Conservation (phyloP, 2,329 filamentous ascomycete genomes). For the Ophiostoma pallidulum region DNA sequence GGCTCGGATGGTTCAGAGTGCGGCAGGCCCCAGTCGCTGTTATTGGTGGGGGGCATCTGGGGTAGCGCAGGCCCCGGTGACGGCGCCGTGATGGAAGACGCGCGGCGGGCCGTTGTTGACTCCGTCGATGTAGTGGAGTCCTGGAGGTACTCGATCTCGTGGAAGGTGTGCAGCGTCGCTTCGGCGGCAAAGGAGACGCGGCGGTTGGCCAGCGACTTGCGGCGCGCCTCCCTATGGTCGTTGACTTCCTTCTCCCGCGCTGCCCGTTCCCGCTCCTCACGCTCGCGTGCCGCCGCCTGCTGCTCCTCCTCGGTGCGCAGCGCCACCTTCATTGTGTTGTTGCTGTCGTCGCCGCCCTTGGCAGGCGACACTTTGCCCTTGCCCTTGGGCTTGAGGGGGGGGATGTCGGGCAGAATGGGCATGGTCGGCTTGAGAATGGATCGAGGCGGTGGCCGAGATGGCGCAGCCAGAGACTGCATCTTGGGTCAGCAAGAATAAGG, state of each 20-base stretch:
- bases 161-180: slow-evolving; percentile 93
- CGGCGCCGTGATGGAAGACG: slow-evolving; percentile 47
- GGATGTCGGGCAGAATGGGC: slow-evolving; percentile 55
- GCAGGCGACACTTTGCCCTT: slow-evolving; percentile 7
- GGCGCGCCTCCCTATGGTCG: slow-evolving; percentile 73
- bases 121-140: slow-evolving; percentile 78
- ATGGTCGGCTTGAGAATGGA: slow-evolving; percentile 79
- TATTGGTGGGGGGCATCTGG: slow-evolving; percentile 25
- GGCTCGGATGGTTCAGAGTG: slow-evolving; percentile 49
- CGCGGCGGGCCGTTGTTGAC: slow-evolving; percentile 65
- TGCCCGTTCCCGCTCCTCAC: slow-evolving; percentile 55
- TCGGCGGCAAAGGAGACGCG: slow-evolving; percentile 96
- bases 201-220: slow-evolving; percentile 87
- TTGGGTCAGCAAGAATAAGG: neutral
- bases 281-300: slow-evolving; percentile 57
- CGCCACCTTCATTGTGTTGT: slow-evolving; percentile 46
- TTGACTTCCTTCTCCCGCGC: slow-evolving; percentile 51
- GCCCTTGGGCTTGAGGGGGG: slow-evolving; percentile 55
- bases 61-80: slow-evolving; percentile 35
- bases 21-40: slow-evolving; percentile 25
- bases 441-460: slow-evolving; percentile 41
- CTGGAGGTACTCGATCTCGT: slow-evolving; percentile 80
- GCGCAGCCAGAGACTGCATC: slow-evolving; percentile 44
- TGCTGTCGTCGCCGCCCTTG: slow-evolving; percentile 27
- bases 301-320: slow-evolving; percentile 62